A percentile compares a stretch with the other conserved stretches of the same genome.
Conservation (phyloP, 805 yeast genomes). For the Grigorovia humatica region DNA sequence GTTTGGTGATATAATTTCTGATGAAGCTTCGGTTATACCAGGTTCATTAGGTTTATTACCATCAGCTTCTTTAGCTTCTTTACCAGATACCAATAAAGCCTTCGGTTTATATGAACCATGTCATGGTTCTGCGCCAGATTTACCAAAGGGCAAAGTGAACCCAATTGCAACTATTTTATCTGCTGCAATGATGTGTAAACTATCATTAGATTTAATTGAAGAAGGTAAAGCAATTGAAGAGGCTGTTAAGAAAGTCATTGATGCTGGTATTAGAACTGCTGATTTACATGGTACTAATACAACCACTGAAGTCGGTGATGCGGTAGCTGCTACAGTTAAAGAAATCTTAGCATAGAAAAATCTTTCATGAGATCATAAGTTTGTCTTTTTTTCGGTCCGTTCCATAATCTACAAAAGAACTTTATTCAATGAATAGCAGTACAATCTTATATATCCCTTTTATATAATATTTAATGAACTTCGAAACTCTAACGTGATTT, state of each 20-base stretch:
- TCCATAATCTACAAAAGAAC: not conserved
- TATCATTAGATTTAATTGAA: slow-evolving; percentile 69
- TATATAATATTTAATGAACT: not conserved
- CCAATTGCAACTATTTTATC: slow-evolving; percentile 93
- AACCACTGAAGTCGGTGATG: slow-evolving; percentile 91
- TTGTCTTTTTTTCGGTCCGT: not conserved
- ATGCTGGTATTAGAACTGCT: slow-evolving; percentile 78
- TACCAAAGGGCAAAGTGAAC: slow-evolving; percentile 77
- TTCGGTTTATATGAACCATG: slow-evolving; percentile 97
- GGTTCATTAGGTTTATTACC: slow-evolving; percentile 95
- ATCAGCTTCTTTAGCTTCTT: slow-evolving; percentile 88
- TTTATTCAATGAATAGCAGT: not conserved
- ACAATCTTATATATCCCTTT: not conserved
- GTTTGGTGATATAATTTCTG: slow-evolving; percentile 97
- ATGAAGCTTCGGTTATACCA: slow-evolving; percentile 96
- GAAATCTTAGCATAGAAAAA: slow-evolving; percentile 32
- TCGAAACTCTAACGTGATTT: not conserved
- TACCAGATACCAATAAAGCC: slow-evolving; percentile 89
- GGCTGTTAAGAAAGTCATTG: slow-evolving; percentile 79
- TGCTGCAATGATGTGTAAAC: slow-evolving; percentile 93
- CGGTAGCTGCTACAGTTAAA: slow-evolving; percentile 66
- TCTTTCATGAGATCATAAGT: too few species aligned
- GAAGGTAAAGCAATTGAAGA: slow-evolving; percentile 84
- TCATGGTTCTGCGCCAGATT: slow-evolving; percentile 97
- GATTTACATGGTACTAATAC: slow-evolving; percentile 75